Base-by-base conservation (phyloP, 305 asterid species). In the Andrographis paniculata region DNA sequence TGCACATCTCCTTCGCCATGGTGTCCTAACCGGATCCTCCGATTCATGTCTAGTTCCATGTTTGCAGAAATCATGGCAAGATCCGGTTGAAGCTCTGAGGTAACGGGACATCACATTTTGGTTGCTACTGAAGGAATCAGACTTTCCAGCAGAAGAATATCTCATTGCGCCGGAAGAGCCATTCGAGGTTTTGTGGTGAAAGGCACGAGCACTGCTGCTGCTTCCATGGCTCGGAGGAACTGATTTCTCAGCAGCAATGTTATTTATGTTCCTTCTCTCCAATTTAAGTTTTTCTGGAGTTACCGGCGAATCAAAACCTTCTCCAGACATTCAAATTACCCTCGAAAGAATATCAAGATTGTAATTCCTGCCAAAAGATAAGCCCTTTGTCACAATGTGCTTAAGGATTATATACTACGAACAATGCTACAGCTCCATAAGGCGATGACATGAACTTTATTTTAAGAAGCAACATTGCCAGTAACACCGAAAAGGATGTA, bases 41-140 rank as follows among this genome's bases (percentile, higher is more conserved):
- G 45, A 43, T 17, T 62, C 58, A 24, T 72, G 74, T 35, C 58
- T 68, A 61, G 53, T 51, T 17, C 98, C 98, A 50, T 63, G 78
- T 71, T 85, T 89, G 64, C 95, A 89, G 45, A 74, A 67, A 63
- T 89, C 98, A 47, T 89, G 98, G 66, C 94, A 89, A 56, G 98
- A 85, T 52, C 88, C 95, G 14, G 87, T 79, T 22, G 93, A 82
- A 48, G 95, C 82, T 74, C 93, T 73, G 45, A 82, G 93, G 70
- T 89, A 78, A 61, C 43, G 70, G 1, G 98, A 89, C 52, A 62
- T 49, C 57, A 28, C 58, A 11, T 54, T 60, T 58, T 62, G 69
- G 15, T 55, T 63, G 21, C 39, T 56, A 11, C 61, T 52, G 27
- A 43, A 55, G 20, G 74, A 59, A 52, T 38, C 48, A 48, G 69